Base-by-base conservation (phyloP, 768 basidiomycete species). In the Mycena indigotica region DNA sequence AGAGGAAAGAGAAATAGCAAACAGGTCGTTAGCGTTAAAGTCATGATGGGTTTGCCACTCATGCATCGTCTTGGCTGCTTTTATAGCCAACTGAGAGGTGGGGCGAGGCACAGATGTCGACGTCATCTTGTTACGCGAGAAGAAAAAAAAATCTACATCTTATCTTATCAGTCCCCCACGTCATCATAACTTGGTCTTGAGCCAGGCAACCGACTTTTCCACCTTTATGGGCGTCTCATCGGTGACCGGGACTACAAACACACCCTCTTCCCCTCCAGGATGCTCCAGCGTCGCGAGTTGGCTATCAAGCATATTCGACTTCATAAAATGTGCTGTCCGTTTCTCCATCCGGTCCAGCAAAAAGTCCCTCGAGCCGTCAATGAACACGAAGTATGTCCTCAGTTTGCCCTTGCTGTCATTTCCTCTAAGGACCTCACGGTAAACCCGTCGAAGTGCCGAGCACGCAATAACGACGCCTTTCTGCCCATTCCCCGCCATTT, bases 341-440 rank as follows among this genome's bases (percentile, higher is more conserved):
- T 76, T 75, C 71, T 64, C 64, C 83, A 94, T 88, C 30, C 93
- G 77, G 41, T 84, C 83, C 68, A 79, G 53, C 56, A 95, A 66
- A 50, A 86, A 65, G 25, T 82, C 77, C 40, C 75, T 69, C 19
- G 76, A 66, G 10, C 90, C 92, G 29, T 86, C 74, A 61, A 93
- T 84, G 69, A 87, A 95, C 56, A 96, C 86, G 66, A 98, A 95
- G 67, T 80, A 88, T 6, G 93, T 93, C 58, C 76, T 73, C 55
- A 88, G 71, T 25, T 61, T 52, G 54, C 39, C 32, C 52, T 10
- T 50, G 39, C 21, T 58, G 54, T 28, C 35, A 44, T 62, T 73
- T 12, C 91, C 94, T 8, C 95, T 81, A 56, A 98, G 72, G 46
- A 94, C 81, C 58, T 90, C 87, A 4, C 96, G 87, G 70, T 98